These are phyloP conservation scores for Penicillium flavigenum DNA, from an alignment of 495 filamentous ascomycete genomes.

Conservation along the genomic window DNA sequence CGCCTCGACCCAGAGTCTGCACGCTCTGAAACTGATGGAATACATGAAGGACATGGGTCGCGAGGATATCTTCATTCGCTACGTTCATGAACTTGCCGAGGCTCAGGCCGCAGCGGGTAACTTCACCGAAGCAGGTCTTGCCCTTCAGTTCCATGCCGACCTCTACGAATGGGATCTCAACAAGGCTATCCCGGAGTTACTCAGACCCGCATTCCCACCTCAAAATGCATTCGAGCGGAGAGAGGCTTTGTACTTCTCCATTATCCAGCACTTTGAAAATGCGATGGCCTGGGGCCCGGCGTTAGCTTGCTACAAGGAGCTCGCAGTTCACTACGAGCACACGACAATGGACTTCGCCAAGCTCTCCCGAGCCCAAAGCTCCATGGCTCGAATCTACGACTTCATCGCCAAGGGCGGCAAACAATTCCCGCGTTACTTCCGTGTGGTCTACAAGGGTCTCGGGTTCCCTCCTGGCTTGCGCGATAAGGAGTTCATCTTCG, in stretches of 20 bases:
- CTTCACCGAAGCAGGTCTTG: conserved; percentile 86
- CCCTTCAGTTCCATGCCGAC: conserved; percentile 86
- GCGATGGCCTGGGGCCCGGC: conserved; percentile 90
- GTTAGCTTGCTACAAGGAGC: conserved; percentile 85
- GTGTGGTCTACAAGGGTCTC: conserved; percentile 85
- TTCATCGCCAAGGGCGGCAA: conserved; percentile 76
- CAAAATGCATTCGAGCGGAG: conserved; percentile 92
- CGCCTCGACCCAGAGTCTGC: conserved; percentile 75
- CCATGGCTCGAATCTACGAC: conserved; percentile 93
- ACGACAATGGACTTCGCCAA: conserved; percentile 90
- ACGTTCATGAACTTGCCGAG: conserved; percentile 88
- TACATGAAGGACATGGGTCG: conserved; percentile 97
- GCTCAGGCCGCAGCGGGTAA: conserved; percentile 75
- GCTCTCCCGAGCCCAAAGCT: conserved; percentile 80
- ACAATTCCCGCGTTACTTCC: conserved; percentile 82
- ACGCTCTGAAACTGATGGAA: conserved; percentile 90
- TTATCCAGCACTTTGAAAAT: conserved; percentile 93
- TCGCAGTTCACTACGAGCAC: conserved; percentile 82
- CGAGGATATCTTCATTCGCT: conserved; percentile 94
- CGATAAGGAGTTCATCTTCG: conserved; percentile 92
- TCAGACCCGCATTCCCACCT: conserved; percentile 73
- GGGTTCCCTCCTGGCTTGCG: conserved; percentile 79
- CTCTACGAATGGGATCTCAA: conserved; percentile 87
- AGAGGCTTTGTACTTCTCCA: conserved; percentile 86
- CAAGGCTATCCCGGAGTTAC: conserved; percentile 62